Conservation (phyloP, 2,329 filamentous ascomycete genomes). For the Ceratocystis colombiana region DNA sequence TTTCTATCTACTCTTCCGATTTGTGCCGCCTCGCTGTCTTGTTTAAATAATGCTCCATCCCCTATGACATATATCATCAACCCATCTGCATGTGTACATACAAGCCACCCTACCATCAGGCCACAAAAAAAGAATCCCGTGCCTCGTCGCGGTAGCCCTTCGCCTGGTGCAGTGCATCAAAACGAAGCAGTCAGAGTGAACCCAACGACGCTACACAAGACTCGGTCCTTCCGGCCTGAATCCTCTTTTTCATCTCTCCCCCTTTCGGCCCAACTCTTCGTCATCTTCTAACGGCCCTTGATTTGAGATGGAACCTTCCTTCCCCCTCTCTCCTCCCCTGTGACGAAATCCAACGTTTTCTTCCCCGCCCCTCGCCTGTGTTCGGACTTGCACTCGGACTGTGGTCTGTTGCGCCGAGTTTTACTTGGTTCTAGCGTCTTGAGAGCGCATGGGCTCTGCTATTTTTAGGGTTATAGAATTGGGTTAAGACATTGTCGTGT, state of each 20-base stretch:
- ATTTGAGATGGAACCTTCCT: neutral
- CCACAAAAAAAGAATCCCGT: too few relatives aligned
- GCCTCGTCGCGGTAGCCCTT: too few relatives aligned
- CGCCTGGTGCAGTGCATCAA: neutral
- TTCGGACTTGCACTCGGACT: slow-evolving; percentile 2
- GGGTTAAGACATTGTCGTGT: neutral
- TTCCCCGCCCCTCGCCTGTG: neutral
- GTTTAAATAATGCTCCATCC: too few relatives aligned
- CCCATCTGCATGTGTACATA: too few relatives aligned
- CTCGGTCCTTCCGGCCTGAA: slow-evolving; percentile 8
- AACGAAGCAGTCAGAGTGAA: neutral
- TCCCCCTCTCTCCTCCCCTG: neutral
- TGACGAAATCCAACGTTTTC: neutral
- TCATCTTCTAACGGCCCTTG: neutral
- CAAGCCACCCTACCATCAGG: too few relatives aligned
- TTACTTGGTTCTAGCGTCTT: neutral
- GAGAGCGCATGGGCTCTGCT: neutral
- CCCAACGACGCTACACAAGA: neutral
- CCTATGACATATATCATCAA: too few relatives aligned
- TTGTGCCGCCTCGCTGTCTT: too few relatives aligned
- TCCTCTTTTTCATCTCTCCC: neutral
- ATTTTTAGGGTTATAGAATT: neutral
- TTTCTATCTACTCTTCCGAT: too few relatives aligned
- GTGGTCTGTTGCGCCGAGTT: neutral
- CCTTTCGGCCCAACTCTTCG: neutral